Evolutionary conservation across 164 flowering plant species (phyloP).

Genomic region (Hamamelis virginiana): DNA sequence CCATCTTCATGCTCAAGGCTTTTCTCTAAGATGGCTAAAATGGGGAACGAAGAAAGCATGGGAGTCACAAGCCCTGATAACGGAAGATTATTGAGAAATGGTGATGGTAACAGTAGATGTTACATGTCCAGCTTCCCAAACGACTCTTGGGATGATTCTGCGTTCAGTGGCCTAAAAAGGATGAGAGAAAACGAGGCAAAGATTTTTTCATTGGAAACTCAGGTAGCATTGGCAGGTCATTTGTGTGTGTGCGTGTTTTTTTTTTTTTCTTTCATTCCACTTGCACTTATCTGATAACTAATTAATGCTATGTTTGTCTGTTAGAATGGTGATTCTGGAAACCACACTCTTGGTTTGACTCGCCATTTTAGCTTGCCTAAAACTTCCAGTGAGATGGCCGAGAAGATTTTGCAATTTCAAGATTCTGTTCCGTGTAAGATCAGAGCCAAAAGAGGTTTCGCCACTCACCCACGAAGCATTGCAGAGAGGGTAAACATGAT

Average conservation of each 20-base stretch:
- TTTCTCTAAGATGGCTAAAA: conserved; percentile 25
- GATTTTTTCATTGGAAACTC: conserved; percentile 12
- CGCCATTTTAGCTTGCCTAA: conserved; percentile 42
- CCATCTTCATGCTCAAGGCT: conserved; percentile 13
- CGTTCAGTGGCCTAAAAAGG: conserved; percentile 6
- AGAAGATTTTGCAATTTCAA: conserved; percentile 36
- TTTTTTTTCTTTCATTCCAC: background rate
- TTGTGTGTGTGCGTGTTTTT: background rate
- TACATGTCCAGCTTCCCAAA: conserved; percentile 13
- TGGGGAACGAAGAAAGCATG: conserved; percentile 12
- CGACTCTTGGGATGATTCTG: conserved; percentile 25
- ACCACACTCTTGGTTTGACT: conserved; percentile 10
- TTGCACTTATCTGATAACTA: background rate
- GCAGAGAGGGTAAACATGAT: conserved; percentile 41
- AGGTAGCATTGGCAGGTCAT: conserved; percentile 9
- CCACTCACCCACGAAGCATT: conserved; percentile 52
- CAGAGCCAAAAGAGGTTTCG: conserved; percentile 47
- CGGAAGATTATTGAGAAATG: conserved; percentile 4
- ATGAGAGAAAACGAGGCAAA: conserved; percentile 10
- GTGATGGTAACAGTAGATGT: conserved; percentile 1
- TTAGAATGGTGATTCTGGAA: conserved; percentile 22
- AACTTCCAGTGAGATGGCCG: conserved; percentile 26
- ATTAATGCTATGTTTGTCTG: background rate
- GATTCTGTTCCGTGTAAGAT: conserved; percentile 34
- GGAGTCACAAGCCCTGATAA: conserved; percentile 9